Evolutionary conservation across 2,329 filamentous ascomycete species (phyloP), one percentile per base, ranked within the genome.

Genomic region (Cytospora piceae): DNA sequence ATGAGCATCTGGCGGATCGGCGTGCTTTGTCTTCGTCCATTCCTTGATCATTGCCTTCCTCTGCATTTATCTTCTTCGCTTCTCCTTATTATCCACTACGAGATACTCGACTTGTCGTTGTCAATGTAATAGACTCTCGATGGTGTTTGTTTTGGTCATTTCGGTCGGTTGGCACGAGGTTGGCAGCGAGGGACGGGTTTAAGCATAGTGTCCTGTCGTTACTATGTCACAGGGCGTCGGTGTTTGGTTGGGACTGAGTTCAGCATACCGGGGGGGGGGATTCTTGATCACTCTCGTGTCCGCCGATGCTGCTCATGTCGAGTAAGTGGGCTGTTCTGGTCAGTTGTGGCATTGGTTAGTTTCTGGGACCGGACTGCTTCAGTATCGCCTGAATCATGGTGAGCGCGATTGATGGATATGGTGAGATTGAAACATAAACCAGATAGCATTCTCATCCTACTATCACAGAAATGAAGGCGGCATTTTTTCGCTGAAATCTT

Each of bases 191-290:
- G 60, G 58, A 51, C 31, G 29, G 32, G 24, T 63, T 39, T 51
- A 56, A 66, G 57, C 42, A 61, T 61, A 58, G 51, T 55, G 65
- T 32, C 62, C 54, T 58, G 65, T 67, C 62, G 62, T 37, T 37
- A 52, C 32, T 60, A 62, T 15, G 52, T 54, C 62, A 46, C 64
- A 65, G 58, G 65, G 54, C 58, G 52, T 55, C 20, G 62, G 65
- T 65, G 62, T 67, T 54, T 65, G 58, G 32, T 49, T 62, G 56
- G 52, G 54, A 49, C 12, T 29, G 46, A 58, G 17, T 27, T 34
- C 24, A 58, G 54, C 55, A 65, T 61, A 64, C 60, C 54, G 53
- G 37, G 39, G 57, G 53, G 37, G 39, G 57, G 51, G 55, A 61
- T 55, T 42, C 46, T 61, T 29, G 34, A 39, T 64, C 11, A 32